Conservation (phyloP, 192 early-diverging fungal species). For the Spinellus fusiger region DNA sequence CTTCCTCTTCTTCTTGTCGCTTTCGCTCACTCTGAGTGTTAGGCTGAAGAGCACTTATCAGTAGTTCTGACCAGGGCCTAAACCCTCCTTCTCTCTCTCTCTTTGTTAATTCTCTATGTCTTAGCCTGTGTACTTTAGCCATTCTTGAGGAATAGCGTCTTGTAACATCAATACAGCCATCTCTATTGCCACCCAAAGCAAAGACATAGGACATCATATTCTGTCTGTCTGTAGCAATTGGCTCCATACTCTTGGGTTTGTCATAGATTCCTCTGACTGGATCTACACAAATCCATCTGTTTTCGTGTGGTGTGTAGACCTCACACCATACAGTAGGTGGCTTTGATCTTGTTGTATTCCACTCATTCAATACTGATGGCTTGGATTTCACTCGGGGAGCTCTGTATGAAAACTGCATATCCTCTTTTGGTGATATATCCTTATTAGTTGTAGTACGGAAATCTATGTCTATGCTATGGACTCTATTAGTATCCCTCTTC, state of each 20-base stretch:
- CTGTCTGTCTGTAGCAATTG: conserved; percentile 30
- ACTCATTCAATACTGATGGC: too few relatives aligned
- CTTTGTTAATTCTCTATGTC: conserved; percentile 45
- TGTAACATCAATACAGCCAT: conserved; percentile 60
- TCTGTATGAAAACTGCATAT: conserved; percentile 17
- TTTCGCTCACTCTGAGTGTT: conserved; percentile 19
- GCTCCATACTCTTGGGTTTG: conserved; percentile 51
- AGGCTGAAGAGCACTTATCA: conserved; percentile 15
- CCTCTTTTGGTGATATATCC: conserved; percentile 14
- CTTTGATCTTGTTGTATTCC: conserved; percentile 4
- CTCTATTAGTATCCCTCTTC: not conserved
- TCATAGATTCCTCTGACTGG: conserved; percentile 48
- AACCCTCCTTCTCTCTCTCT: conserved; percentile 36
- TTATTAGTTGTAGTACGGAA: conserved; percentile 3
- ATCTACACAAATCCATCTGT: conserved; percentile 62
- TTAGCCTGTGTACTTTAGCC: conserved; percentile 22
- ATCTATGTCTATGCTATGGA: too few relatives aligned
- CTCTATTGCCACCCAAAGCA: conserved; percentile 45
- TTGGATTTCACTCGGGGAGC: not conserved
- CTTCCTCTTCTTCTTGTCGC: conserved; percentile 43
- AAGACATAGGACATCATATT: conserved; percentile 59
- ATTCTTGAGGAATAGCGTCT: conserved; percentile 55
- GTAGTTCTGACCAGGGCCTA: conserved; percentile 27
- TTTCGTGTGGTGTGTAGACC: conserved; percentile 40
- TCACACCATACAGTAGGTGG: conserved; percentile 65